Percentiles rank a stretch among this genome's conserved stretches.
Evolutionary conservation across 164 flowering plant species (phyloP).

Genomic region (Liriodendron chinense): DNA sequence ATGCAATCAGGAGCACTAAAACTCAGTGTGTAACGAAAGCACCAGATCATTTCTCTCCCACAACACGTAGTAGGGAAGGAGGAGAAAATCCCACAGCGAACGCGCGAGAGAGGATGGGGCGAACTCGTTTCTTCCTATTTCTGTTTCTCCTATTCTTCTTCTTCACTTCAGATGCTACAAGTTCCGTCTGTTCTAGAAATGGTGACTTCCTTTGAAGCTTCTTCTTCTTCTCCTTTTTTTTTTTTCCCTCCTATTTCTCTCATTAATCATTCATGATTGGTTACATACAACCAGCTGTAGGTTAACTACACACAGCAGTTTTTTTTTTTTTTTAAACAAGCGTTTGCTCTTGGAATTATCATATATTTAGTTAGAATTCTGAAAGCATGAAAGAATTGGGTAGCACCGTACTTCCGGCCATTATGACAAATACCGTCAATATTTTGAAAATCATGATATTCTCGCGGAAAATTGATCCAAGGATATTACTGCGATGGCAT

Average conservation of each 20-base stretch:
- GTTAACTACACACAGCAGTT: not conserved
- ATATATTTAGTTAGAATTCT: not conserved
- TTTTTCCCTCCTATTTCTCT: not conserved
- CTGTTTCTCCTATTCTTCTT: constrained; percentile 14
- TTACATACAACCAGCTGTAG: not conserved
- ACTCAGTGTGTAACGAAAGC: too few species aligned
- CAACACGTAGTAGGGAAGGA: too few species aligned
- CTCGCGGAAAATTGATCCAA: too few species aligned
- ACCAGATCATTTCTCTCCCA: too few species aligned
- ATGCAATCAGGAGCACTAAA: too few species aligned
- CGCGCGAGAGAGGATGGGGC: not conserved
- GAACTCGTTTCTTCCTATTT: not conserved
- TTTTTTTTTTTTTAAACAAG: too few species aligned
- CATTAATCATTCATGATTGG: too few species aligned
- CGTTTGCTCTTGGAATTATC: not conserved
- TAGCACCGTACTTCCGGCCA: not conserved
- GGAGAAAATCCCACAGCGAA: not conserved
- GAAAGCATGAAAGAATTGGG: not conserved
- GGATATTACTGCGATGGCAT: too few species aligned
- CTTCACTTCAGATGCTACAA: constrained; percentile 15
- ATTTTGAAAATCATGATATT: too few species aligned
- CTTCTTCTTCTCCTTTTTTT: not conserved
- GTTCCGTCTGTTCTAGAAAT: constrained; percentile 40
- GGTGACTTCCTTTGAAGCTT: constrained; percentile 20
- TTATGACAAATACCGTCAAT: not conserved